These are phyloP conservation scores for Platismatia glauca DNA, from an alignment of 495 filamentous ascomycete genomes.

Conservation along the genomic window DNA sequence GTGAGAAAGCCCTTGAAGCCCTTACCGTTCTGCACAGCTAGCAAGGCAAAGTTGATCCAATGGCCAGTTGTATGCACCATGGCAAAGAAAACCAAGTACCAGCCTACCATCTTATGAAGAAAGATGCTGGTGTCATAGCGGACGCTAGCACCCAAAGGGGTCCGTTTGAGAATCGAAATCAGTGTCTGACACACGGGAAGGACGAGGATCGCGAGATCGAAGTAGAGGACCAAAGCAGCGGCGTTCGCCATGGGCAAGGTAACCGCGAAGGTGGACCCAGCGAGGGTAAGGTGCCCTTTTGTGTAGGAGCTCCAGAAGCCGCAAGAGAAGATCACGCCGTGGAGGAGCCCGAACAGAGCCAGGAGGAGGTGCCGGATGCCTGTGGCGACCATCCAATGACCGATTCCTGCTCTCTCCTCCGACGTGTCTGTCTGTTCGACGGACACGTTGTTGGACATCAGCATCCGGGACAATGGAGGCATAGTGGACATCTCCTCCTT, in stretches of 20 bases:
- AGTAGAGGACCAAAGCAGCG: conserved; percentile 60
- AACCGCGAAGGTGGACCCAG: conserved; percentile 55
- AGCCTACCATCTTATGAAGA: conserved; percentile 71
- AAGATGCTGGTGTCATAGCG: conserved; percentile 77
- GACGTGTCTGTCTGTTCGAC: conserved; percentile 39
- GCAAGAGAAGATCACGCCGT: conserved; percentile 13
- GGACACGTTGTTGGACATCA: conserved; percentile 62
- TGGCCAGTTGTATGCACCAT: conserved; percentile 74
- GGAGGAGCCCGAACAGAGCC: conserved; percentile 25
- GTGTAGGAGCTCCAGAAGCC: conserved; percentile 53
- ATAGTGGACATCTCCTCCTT: conserved; percentile 50
- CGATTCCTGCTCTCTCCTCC: neutral
- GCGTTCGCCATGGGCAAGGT: conserved; percentile 65
- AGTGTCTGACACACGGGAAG: conserved; percentile 72
- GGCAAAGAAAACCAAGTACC: conserved; percentile 74
- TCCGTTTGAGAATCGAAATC: conserved; percentile 65
- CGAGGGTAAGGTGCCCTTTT: conserved; percentile 57
- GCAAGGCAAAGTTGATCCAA: conserved; percentile 71
- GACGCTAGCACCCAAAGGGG: conserved; percentile 66
- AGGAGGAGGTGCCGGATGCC: conserved; percentile 60
- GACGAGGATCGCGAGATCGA: conserved; percentile 67
- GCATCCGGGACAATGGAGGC: conserved; percentile 60
- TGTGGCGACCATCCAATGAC: conserved; percentile 61
- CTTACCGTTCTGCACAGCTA: conserved; percentile 59
- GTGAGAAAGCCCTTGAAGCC: conserved; percentile 63